phyloP scores from a whole-genome alignment of 169 alveolate species.

The Eimeria mitis region DNA sequence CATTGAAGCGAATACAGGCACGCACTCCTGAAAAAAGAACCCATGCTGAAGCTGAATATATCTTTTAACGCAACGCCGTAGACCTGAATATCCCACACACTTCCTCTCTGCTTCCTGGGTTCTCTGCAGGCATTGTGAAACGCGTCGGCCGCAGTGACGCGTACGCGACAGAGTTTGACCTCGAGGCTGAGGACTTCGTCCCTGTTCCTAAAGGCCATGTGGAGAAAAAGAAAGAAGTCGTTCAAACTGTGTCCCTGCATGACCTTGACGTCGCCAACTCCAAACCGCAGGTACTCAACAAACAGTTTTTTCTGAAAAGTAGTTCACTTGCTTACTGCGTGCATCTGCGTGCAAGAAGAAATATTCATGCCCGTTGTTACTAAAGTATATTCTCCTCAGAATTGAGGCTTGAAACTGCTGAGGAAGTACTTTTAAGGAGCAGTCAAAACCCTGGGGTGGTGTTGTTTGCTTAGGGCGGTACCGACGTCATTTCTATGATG shows the following conservation, averaged over 20 bases:
- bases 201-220: slow-evolving; percentile 99
- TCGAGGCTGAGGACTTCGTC: slow-evolving; percentile 99
- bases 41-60: not conserved
- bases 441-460: not conserved
- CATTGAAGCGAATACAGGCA: slow-evolving; percentile 97
- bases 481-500: slow-evolving; percentile 98
- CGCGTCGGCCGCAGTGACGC: slow-evolving; percentile 99
- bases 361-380: not conserved
- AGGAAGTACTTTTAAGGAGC: not conserved
- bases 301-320: not conserved
- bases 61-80: not conserved
- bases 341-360: not conserved
- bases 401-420: not conserved
- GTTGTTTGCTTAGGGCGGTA: slow-evolving; percentile 93
- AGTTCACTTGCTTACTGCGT: not conserved
- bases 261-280: slow-evolving; percentile 99
- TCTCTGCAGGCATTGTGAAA: slow-evolving; percentile 95
- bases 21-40: not conserved
- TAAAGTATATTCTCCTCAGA: not conserved
- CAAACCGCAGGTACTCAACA: slow-evolving; percentile 94
- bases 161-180: slow-evolving; percentile 99
- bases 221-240: slow-evolving; percentile 99
- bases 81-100: not conserved
- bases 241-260: slow-evolving; percentile 98
- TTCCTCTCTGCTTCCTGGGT: not conserved